A percentile compares a stretch with the other conserved stretches of the same genome.
These are phyloP conservation scores for Aspergillus brunneoviolaceus DNA, from an alignment of 2,329 filamentous ascomycete species.

Conservation along the genomic window DNA sequence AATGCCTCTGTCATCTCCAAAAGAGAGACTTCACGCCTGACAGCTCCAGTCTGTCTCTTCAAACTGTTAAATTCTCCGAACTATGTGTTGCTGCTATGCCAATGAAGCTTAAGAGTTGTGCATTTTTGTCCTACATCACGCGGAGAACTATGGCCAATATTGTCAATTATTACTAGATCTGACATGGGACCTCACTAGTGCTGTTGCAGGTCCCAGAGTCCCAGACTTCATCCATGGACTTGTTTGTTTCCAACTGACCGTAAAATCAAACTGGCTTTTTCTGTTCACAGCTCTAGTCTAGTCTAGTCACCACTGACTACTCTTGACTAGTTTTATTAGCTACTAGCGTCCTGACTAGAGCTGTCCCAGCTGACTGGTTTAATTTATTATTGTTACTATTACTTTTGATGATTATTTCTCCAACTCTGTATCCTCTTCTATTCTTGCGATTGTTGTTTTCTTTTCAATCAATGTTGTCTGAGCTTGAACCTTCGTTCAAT, in stretches of 20 bases:
- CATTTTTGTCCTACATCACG: slow-evolving; percentile 6
- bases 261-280: slow-evolving; percentile 13
- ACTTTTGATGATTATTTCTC: not conserved
- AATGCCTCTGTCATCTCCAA: not conserved
- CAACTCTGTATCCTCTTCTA: slow-evolving; percentile 8
- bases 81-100: slow-evolving; percentile 2
- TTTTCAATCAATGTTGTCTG: slow-evolving; percentile 4
- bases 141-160: slow-evolving; percentile 14
- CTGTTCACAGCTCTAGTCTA: not conserved
- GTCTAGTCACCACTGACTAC: not conserved
- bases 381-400: slow-evolving; percentile 16
- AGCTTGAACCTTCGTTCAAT: slow-evolving; percentile 11
- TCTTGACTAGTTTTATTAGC: slow-evolving; percentile 16
- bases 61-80: not conserved
- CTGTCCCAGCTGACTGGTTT: slow-evolving; percentile 21
- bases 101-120: slow-evolving; percentile 8
- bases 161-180: slow-evolving; percentile 24
- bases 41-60: not conserved
- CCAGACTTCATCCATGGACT: slow-evolving; percentile 22
- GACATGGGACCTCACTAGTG: slow-evolving; percentile 23
- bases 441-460: slow-evolving; percentile 1
- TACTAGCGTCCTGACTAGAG: slow-evolving; percentile 17
- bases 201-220: slow-evolving; percentile 14
- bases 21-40: not conserved
- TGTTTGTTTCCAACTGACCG: slow-evolving; percentile 22